A percentile compares a stretch with the other conserved stretches of the same genome.
Conservation (phyloP, 2,329 filamentous ascomycete species). For the Cercospora citrullina region DNA sequence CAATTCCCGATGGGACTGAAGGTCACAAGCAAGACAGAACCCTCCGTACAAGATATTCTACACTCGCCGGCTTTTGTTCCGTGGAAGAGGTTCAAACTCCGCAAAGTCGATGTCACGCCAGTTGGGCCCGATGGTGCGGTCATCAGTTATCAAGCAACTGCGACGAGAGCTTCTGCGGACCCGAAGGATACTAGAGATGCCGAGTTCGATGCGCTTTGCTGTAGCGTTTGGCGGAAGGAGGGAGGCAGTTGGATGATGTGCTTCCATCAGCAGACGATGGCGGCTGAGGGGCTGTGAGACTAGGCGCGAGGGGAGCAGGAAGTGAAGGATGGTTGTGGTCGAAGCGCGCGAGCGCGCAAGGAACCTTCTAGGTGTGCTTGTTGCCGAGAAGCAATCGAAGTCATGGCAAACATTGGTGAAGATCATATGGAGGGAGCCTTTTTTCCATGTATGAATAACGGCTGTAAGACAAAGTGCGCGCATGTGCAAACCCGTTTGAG, state of each 20-base stretch:
- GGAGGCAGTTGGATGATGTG: conserved; percentile 32
- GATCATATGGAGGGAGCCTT: background rate
- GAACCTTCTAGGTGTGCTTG: background rate
- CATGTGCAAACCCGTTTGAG: background rate
- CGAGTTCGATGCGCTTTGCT: conserved; percentile 36
- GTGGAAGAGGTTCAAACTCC: conserved; percentile 33
- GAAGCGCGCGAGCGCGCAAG: background rate
- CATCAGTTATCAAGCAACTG: conserved; percentile 33
- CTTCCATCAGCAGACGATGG: conserved; percentile 36
- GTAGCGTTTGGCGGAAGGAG: conserved; percentile 34
- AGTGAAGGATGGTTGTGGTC: background rate
- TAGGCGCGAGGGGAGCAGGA: background rate
- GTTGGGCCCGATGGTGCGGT: conserved; percentile 32
- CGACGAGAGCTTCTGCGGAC: conserved; percentile 27
- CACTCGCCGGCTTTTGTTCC: conserved; percentile 33
- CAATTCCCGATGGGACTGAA: conserved; percentile 33
- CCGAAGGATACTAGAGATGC: conserved; percentile 26
- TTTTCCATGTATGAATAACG: background rate
- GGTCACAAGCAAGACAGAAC: conserved; percentile 30
- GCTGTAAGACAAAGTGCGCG: background rate
- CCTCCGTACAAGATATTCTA: conserved; percentile 33
- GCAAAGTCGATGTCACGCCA: conserved; percentile 34
- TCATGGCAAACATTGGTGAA: background rate
- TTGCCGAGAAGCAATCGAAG: background rate
- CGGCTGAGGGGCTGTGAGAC: background rate